Evolutionary conservation across 805 yeast genomes (phyloP).

Genomic region (Candida boidinii): DNA sequence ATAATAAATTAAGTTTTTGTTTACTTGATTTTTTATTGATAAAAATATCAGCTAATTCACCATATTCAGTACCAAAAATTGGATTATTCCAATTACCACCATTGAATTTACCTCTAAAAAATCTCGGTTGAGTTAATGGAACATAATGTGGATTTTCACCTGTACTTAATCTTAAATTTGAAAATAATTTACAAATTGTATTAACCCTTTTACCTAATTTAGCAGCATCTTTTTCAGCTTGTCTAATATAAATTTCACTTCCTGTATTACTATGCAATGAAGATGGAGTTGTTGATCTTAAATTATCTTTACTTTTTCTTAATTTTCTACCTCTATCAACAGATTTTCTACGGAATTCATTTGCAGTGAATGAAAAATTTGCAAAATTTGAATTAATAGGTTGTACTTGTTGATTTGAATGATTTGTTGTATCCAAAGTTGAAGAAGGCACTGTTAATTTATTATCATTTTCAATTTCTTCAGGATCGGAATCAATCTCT

Average conservation of each 20-base stretch:
- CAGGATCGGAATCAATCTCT: constrained; percentile 1
- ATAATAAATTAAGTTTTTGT: constrained; percentile 28
- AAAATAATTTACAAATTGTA: constrained; percentile 9
- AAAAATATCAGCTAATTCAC: constrained; percentile 23
- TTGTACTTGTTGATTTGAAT: background rate
- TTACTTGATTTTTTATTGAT: constrained; percentile 19
- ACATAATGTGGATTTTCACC: constrained; percentile 20
- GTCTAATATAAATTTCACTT: constrained; percentile 8
- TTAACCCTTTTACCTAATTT: constrained; percentile 12
- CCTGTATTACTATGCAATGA: background rate
- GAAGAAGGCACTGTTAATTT: background rate
- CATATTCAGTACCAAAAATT: constrained; percentile 31
- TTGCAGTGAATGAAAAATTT: background rate
- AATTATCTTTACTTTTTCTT: background rate
- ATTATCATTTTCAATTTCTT: background rate
- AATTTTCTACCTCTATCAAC: background rate
- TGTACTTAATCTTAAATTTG: constrained; percentile 7
- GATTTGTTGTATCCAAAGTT: background rate
- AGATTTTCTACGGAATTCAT: too few relatives aligned
- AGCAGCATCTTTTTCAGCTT: constrained; percentile 15
- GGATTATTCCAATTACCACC: constrained; percentile 81
- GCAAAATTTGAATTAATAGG: background rate
- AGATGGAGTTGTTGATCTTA: background rate
- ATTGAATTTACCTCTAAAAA: constrained; percentile 54
- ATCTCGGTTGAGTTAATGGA: constrained; percentile 67